A percentile compares a stretch with the other conserved stretches of the same genome.
These are phyloP conservation scores for Adiantum capillusveneris DNA, from an alignment of 75 land plant species.

Conservation along the genomic window DNA sequence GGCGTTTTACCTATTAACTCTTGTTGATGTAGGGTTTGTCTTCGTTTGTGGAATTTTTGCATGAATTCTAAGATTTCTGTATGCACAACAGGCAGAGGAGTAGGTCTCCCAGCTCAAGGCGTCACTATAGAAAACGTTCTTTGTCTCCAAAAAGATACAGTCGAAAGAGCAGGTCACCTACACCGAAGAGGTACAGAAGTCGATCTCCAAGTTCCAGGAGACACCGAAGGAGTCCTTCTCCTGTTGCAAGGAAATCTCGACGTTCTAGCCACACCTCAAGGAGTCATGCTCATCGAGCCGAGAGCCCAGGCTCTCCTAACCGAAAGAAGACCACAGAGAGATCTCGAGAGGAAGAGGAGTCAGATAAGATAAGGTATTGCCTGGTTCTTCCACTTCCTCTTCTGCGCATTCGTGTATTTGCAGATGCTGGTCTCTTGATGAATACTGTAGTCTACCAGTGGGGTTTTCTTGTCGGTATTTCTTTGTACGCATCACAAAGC, in stretches of 20 bases:
- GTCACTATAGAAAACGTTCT: conserved; percentile 50
- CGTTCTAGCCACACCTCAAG: conserved; percentile 46
- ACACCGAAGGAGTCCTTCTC: background rate
- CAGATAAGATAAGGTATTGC: conserved; percentile 70
- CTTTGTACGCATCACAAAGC: no score
- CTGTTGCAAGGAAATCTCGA: conserved; percentile 11
- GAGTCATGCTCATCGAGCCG: conserved; percentile 44
- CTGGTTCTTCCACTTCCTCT: background rate
- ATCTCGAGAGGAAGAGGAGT: conserved; percentile 70
- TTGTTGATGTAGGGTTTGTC: no score
- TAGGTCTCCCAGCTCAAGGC: conserved; percentile 38
- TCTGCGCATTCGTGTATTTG: background rate
- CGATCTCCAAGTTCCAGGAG: conserved; percentile 54
- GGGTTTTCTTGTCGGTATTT: no score
- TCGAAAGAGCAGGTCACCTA: conserved; percentile 9
- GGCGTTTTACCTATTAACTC: no score
- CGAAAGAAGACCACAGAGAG: conserved; percentile 30
- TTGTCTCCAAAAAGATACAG: conserved; percentile 40
- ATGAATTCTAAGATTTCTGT: no score
- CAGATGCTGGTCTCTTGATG: no score
- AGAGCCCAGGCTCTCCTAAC: conserved; percentile 41
- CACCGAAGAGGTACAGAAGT: conserved; percentile 51
- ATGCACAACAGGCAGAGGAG: conserved; percentile 44
- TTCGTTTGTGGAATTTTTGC: no score
- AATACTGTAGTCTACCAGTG: no score